Evolutionary conservation across 1,284 basidiomycete species (phyloP).

Genomic region (Caloboletus firmus): DNA sequence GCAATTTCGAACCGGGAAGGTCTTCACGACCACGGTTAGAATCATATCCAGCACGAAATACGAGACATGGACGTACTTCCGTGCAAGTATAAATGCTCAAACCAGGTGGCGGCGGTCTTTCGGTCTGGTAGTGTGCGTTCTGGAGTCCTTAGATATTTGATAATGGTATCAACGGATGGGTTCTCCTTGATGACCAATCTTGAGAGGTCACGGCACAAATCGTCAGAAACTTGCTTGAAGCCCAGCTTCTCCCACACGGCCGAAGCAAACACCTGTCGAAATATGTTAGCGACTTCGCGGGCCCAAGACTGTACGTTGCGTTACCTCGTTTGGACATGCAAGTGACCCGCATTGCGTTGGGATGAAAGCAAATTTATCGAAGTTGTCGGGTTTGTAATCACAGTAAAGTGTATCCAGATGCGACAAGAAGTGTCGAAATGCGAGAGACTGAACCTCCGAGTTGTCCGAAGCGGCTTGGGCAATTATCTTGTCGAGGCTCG

Average conservation of each 20-base stretch:
- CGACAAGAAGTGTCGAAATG: conserved; percentile 19
- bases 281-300: not conserved
- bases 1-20: conserved; percentile 2
- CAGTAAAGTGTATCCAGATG: conserved; percentile 20
- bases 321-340: conserved; percentile 14
- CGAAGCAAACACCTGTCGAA: conserved; percentile 21
- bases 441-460: conserved; percentile 2
- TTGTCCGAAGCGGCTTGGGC: conserved; percentile 14
- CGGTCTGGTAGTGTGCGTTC: conserved; percentile 2
- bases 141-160: conserved; percentile 10
- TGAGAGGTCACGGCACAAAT: not conserved
- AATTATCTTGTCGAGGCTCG: conserved; percentile 20
- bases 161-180: conserved; percentile 16
- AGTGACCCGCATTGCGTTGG: conserved; percentile 14
- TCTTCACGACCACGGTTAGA: conserved; percentile 7
- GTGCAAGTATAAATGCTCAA: conserved; percentile 15
- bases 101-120: conserved; percentile 14
- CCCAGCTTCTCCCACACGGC: conserved; percentile 23
- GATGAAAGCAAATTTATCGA: conserved; percentile 16
- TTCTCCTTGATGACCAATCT: conserved; percentile 22
- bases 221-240: conserved; percentile 17
- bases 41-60: not conserved
- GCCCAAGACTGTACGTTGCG: not conserved
- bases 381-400: conserved; percentile 20
- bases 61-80: conserved; percentile 20